Base-by-base conservation (phyloP, 305 asterid species). In the Ilex paraguariensis region DNA sequence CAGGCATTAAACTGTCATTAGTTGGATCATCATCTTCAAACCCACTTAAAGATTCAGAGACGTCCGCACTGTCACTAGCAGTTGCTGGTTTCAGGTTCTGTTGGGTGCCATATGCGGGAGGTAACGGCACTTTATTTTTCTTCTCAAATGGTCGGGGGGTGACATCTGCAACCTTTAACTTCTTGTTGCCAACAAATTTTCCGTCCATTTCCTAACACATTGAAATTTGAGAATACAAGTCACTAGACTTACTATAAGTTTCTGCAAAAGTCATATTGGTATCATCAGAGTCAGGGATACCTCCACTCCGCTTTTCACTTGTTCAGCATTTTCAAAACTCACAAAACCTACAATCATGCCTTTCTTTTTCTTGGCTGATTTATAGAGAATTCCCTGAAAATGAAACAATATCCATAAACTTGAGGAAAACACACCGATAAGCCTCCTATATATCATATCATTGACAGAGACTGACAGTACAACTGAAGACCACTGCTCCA, bases 321-420 rank as follows among this genome's bases (percentile, higher is more conserved):
- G 87, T 52, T 57, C 88, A 3, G 75, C 79, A 75, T 60, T 82
- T 70, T 85, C 96, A 66, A 92, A 87, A 66, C 82, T 82, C 68
- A 79, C 82, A 75, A 92, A 92, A 65, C 98, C 98, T 65, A 89
- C 96, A 63, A 66, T 70, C 98, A 92, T 92, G 71, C 96, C 93
- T 76, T 77, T 83, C 90, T 89, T 92, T 80, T 89, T 92, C 88
- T 89, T 92, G 44, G 94, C 97, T 31, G 96, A 80, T 80, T 79
- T 81, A 61, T 78, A 89, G 31, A 62, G 52, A 65, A 92, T 57
- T 33, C 82, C 91, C 97, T 92, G 87, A 56, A 7, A 28, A 40
- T 10, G 17, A 2, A 57, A 14, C 70, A 14, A 28, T 31, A 56
- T 54, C 28, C 46, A 65, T 50, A 61, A 54, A 70, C 56, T 42